Evolutionary conservation across 345 rosid species (phyloP), one percentile per base, ranked within the genome.

Genomic region (Populus davidiana): DNA sequence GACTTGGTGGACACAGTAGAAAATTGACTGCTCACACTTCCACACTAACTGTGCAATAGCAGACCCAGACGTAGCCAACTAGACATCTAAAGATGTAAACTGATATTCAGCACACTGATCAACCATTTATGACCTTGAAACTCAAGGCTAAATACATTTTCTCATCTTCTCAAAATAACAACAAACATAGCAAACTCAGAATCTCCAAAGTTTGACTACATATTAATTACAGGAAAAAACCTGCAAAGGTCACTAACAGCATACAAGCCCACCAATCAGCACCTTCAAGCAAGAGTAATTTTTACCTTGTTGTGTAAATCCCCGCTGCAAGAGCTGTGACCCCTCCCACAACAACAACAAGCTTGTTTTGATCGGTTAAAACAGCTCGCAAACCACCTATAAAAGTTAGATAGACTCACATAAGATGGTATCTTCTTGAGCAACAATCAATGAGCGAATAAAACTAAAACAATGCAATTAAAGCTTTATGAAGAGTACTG

Each of bases 271-370:
- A 36, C 29, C 8, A 20, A 62, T 44, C 31, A 14, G 56, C 39
- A n/a, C 29, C 29, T 49, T 47, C 18, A 69, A 8, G 23, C 29
- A 9, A 52, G 39, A 31, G 75, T 67, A 75, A 76, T 5, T 63
- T 78, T 80, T 82, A 93, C 99, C 99, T 90, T 56, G 99, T 93
- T 70, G 98, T 93, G 87, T 96, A 96, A 84, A 96, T 79, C 62
- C 99, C 99, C 21, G 98, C 98, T 35, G 99, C 99, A 73, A 96
- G 94, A 80, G 99, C 99, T 27, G 99, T 96, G 59, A 93, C 83
- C 76, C 99, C 98, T 52, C 98, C 99, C 80, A 96, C 98, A 79
- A 91, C 96, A 56, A 91, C 97, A 77, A 93, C 88, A 84, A 96
- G 83, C 94, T 96, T 96, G 81, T 92, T 91, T 85, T 96, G 98